phyloP scores from a whole-genome alignment of 305 asterid genomes.

The Fraxinus dipetala region DNA sequence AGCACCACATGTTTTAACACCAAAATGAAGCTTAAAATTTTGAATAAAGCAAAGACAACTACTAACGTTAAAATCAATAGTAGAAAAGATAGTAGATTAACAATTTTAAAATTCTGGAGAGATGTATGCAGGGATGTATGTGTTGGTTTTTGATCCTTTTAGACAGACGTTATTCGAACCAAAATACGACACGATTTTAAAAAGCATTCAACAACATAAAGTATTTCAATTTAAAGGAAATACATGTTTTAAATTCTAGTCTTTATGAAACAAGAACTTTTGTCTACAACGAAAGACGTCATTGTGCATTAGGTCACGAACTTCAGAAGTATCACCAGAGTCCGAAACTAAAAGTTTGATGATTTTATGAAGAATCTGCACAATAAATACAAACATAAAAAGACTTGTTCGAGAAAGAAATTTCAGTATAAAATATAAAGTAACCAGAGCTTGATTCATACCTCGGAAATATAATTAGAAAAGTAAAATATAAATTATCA shows the following conservation, averaged over 20 bases:
- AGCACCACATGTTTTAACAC: background rate
- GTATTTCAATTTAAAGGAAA: slow-evolving; percentile 31
- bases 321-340: slow-evolving; percentile 62
- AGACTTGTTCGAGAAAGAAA: slow-evolving; percentile 29
- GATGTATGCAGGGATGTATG: slow-evolving; percentile 22
- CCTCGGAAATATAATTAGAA: slow-evolving; percentile 20
- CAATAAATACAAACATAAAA: slow-evolving; percentile 72
- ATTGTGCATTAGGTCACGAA: slow-evolving; percentile 41
- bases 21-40: slow-evolving; percentile 9
- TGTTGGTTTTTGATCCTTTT: slow-evolving; percentile 39
- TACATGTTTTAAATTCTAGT: slow-evolving; percentile 56
- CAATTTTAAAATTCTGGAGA: slow-evolving; percentile 32
- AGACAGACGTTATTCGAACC: slow-evolving; percentile 36
- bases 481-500: background rate
- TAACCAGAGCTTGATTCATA: slow-evolving; percentile 7
- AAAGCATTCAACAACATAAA: slow-evolving; percentile 39
- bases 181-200: slow-evolving; percentile 45
- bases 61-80: slow-evolving; percentile 15
- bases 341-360: slow-evolving; percentile 83
- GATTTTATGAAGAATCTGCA: slow-evolving; percentile 91
- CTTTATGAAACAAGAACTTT: slow-evolving; percentile 61
- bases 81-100: slow-evolving; percentile 26
- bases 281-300: slow-evolving; percentile 42
- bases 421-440: slow-evolving; percentile 24
- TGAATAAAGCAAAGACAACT: slow-evolving; percentile 20